These are phyloP conservation scores for Rhododendron simsii DNA, from an alignment of 148 eudicot genomes.

Conservation along the genomic window DNA sequence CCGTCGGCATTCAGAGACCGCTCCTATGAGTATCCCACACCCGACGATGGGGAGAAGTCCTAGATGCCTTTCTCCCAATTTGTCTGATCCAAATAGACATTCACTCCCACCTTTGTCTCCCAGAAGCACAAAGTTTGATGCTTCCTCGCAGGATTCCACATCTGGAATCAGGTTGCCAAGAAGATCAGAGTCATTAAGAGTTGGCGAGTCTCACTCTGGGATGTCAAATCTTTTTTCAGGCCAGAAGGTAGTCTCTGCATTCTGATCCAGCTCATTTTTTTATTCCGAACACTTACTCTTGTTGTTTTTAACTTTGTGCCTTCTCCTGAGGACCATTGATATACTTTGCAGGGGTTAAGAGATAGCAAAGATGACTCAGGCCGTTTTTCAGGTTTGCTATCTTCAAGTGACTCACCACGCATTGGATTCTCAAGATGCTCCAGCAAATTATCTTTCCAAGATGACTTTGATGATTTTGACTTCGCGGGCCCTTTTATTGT, in stretches of 20 bases:
- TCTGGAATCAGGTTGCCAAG: slow-evolving; percentile 62
- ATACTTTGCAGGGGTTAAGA: slow-evolving; percentile 47
- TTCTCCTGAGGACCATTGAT: slow-evolving; percentile 17
- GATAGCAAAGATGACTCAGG: slow-evolving; percentile 90
- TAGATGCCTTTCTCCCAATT: slow-evolving; percentile 75
- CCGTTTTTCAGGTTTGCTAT: slow-evolving; percentile 80
- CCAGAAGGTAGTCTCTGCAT: slow-evolving; percentile 50
- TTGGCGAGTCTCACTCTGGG: slow-evolving; percentile 50
- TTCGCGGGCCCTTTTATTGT: slow-evolving; percentile 87
- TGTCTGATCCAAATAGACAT: slow-evolving; percentile 76
- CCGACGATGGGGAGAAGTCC: slow-evolving; percentile 73
- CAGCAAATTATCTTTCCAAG: slow-evolving; percentile 85
- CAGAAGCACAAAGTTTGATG: slow-evolving; percentile 47
- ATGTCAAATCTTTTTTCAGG: slow-evolving; percentile 38
- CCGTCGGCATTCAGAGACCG: slow-evolving; percentile 59
- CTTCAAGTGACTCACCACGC: slow-evolving; percentile 85
- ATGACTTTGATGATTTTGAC: slow-evolving; percentile 80
- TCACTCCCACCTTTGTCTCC: slow-evolving; percentile 86
- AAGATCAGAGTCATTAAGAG: slow-evolving; percentile 50
- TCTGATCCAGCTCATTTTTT: background rate
- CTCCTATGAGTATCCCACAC: slow-evolving; percentile 86
- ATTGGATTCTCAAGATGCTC: slow-evolving; percentile 83
- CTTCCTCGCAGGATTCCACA: slow-evolving; percentile 67
- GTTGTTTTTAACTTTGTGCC: slow-evolving; percentile 1
- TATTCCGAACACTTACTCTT: background rate